Conservation (phyloP, 2,329 filamentous ascomycete species). For the Lasiodiplodia sp. region DNA sequence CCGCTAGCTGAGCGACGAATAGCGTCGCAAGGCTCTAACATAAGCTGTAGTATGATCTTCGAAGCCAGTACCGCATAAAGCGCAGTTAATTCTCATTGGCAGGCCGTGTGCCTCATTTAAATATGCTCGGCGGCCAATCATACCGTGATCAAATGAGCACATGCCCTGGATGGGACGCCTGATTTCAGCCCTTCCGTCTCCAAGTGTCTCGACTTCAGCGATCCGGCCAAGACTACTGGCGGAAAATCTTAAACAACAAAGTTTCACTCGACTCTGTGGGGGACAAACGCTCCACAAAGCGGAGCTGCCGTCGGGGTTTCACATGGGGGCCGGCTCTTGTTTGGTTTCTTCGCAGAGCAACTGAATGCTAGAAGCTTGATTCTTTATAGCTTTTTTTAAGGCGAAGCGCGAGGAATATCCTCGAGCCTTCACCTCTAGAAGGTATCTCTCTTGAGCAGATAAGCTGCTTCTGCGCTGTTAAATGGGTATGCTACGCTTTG, state of each 20-base stretch:
- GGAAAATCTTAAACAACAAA: background rate
- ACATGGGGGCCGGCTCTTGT: background rate
- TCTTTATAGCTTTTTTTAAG: background rate
- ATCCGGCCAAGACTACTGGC: background rate
- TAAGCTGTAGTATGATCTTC: background rate
- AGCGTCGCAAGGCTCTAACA: background rate
- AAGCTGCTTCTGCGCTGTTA: background rate
- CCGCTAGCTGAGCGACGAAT: too few relatives aligned
- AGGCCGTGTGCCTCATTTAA: background rate
- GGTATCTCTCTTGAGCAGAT: constrained; percentile 1
- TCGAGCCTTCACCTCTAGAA: background rate
- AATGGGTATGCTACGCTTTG: constrained; percentile 5
- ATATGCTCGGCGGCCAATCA: background rate
- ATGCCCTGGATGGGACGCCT: background rate
- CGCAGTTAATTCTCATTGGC: background rate
- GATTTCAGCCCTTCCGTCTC: background rate
- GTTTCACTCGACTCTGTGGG: background rate
- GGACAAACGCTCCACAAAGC: background rate
- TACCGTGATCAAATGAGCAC: background rate
- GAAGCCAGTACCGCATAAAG: background rate
- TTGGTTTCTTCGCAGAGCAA: background rate
- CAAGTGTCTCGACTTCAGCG: background rate
- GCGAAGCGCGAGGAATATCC: too few relatives aligned
- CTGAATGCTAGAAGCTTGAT: constrained; percentile 3
- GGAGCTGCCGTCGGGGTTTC: background rate